phyloP scores from a whole-genome alignment of 2,329 filamentous ascomycete genomes.

The Arthrobotrys musiformis region DNA sequence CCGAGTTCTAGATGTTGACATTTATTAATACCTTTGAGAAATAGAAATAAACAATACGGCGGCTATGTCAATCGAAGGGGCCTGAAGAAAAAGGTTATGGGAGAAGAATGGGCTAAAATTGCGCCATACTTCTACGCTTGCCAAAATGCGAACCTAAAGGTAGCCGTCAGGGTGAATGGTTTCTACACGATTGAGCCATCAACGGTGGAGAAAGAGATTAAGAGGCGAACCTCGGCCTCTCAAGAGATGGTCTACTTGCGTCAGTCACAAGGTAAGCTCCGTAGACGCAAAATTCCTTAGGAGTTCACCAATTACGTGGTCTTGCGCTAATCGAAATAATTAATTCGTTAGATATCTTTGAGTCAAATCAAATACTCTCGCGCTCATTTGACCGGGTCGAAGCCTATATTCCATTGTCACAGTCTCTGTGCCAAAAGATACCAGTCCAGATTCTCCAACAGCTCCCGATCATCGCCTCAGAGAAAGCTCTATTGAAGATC shows the following conservation, averaged over 20 bases:
- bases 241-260: neutral
- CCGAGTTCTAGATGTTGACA: too few relatives aligned
- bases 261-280: neutral
- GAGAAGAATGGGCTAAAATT: constrained; percentile 4
- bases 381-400: neutral
- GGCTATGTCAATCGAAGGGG: neutral
- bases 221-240: neutral
- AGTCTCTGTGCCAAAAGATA: neutral
- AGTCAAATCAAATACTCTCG: too few relatives aligned
- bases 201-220: neutral
- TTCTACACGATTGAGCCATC: neutral
- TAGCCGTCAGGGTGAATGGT: constrained; percentile 1
- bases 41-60: constrained; percentile 15
- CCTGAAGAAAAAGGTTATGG: constrained; percentile 1
- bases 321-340: too few relatives aligned
- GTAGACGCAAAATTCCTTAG: too few relatives aligned
- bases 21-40: neutral
- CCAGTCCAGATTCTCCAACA: neutral
- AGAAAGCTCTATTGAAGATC: neutral
- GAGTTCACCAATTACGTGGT: neutral
- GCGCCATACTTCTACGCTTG: constrained; percentile 9
- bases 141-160: neutral
- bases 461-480: neutral
- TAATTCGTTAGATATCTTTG: too few relatives aligned
- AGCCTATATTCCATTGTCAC: neutral